Base-by-base conservation (phyloP, 768 basidiomycete genomes). In the Mycena vulgaris region DNA sequence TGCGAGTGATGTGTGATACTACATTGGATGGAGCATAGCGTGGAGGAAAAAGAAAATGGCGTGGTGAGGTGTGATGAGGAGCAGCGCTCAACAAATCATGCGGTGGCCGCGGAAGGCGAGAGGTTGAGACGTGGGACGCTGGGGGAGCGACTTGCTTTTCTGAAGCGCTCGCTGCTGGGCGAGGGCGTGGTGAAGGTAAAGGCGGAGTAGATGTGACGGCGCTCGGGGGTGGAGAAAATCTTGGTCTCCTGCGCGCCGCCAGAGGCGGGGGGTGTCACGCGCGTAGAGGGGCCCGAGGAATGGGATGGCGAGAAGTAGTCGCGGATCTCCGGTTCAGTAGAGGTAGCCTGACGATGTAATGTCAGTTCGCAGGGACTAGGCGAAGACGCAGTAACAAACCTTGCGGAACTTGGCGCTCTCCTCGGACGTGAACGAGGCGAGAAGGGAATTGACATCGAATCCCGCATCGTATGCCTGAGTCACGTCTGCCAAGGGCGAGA, bases 121-220 rank as follows among this genome's bases (percentile, higher is more conserved):
- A 77, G 64, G 63, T 66, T 31, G 58, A 57, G 78, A 51, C 76
- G 68, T 75, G 78, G 62, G 68, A 75, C 67, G 63, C 68, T 37
- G 75, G 70, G 65, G 64, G 63, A 4, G 52, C 81, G 80, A 37
- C 79, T 83, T 25, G 80, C 78, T 76, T 85, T 82, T 75, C 80
- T 86, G 80, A 86, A 87, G 63, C 89, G 89, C 66, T 87, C 81
- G 60, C 87, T 85, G 1, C 88, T 83, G 13, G 88, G 89, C 1
- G 91, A 91, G 9, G 93, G 93, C 1, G 92, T 91, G 19, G 90
- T 87, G 82, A 95, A 95, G 4, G 93, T 94, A 77, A 95, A 95
- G 5, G 92, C 86, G 25, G 92, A 85, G 77, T 92, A 93, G 68
- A 90, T 90, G 68, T 84, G 86, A 76, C 90, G 89, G 75, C 92